Evolutionary conservation across 2,329 filamentous ascomycete genomes (phyloP).

Genomic region (Colletotrichum tropicale): DNA sequence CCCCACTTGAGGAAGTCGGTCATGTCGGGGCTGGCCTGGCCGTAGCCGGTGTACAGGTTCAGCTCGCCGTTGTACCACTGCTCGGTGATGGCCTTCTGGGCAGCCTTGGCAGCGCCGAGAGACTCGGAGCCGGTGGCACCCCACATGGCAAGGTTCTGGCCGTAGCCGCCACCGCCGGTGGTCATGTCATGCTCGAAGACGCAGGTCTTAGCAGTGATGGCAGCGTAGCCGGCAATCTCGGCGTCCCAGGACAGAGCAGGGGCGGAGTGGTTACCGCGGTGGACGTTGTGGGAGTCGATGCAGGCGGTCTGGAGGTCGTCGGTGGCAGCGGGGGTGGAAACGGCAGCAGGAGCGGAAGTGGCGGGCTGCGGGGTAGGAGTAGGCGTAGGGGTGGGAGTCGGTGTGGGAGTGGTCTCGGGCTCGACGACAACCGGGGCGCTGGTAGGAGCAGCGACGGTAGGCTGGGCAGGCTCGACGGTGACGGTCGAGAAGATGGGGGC

Average conservation of each 20-base stretch:
- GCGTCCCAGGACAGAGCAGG: constrained; percentile 68
- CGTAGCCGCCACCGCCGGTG: constrained; percentile 70
- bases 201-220: constrained; percentile 68
- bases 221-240: constrained; percentile 67
- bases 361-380: constrained; percentile 16
- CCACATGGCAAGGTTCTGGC: constrained; percentile 87
- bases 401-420: constrained; percentile 16
- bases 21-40: constrained; percentile 62
- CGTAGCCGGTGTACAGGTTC: constrained; percentile 60
- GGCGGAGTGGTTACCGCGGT: constrained; percentile 83
- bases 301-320: constrained; percentile 42
- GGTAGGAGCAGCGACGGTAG: constrained; percentile 29
- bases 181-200: constrained; percentile 76
- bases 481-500: constrained; percentile 11
- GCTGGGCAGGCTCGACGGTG: constrained; percentile 12
- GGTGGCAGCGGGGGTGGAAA: neutral
- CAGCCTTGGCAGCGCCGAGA: constrained; percentile 57
- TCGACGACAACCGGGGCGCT: constrained; percentile 1
- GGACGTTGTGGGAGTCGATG: constrained; percentile 81
- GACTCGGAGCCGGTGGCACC: constrained; percentile 40
- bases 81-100: constrained; percentile 74
- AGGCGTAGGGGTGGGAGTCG: constrained; percentile 9
- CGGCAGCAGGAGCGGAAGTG: constrained; percentile 25
- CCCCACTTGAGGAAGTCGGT: constrained; percentile 70
- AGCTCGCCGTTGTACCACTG: constrained; percentile 90